These are phyloP conservation scores for Gaultheria prostrata DNA, from an alignment of 148 eudicot genomes.

Conservation along the genomic window DNA sequence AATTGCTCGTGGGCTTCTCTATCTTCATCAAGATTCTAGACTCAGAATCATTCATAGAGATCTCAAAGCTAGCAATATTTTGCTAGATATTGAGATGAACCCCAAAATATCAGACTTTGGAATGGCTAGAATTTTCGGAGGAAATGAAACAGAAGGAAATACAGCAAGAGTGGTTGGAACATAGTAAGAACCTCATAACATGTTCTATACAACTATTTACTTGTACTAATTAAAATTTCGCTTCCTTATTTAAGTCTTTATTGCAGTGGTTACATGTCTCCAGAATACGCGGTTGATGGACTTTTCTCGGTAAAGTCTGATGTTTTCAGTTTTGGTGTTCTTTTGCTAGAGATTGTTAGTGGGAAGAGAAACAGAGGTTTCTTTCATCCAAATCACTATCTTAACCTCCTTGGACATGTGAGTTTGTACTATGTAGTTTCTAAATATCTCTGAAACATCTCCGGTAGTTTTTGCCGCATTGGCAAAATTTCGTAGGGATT, in stretches of 20 bases:
- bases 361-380: constrained; percentile 32
- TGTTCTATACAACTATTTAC: background rate
- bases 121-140: constrained; percentile 24
- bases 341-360: constrained; percentile 30
- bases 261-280: constrained; percentile 38
- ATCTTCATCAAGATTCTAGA: constrained; percentile 27
- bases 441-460: background rate
- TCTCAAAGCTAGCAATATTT: constrained; percentile 12
- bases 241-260: background rate
- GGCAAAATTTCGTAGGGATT: no score
- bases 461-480: no score
- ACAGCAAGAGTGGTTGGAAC: constrained; percentile 25
- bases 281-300: constrained; percentile 29
- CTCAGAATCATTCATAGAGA: no score
- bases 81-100: constrained; percentile 24
- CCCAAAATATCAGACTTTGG: constrained; percentile 38
- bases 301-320: constrained; percentile 27
- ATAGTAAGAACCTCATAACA: constrained; percentile 3
- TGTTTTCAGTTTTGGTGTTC: constrained; percentile 37
- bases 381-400: constrained; percentile 24
- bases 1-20: constrained; percentile 20
- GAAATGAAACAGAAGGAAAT: background rate
- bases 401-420: constrained; percentile 38
- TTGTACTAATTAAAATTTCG: background rate
- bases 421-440: background rate